Evolutionary conservation across 2,329 filamentous ascomycete genomes (phyloP).

Genomic region (Colletotrichum sp.): DNA sequence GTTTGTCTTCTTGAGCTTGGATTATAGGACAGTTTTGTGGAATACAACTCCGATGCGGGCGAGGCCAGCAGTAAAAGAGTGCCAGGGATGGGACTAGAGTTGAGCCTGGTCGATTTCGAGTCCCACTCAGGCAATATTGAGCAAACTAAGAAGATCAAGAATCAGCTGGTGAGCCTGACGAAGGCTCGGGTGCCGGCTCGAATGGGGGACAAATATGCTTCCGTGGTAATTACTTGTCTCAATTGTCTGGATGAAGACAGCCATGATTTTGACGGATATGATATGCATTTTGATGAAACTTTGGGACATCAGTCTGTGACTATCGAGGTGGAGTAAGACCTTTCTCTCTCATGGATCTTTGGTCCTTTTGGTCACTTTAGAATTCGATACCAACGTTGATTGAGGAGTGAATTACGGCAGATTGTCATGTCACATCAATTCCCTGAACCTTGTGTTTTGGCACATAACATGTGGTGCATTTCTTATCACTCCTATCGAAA

Average conservation of each 20-base stretch:
- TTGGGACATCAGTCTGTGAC: background rate
- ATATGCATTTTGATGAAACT: conserved; percentile 25
- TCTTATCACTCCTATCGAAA: no score
- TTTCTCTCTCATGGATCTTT: rapidly evolving
- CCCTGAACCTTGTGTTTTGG: background rate
- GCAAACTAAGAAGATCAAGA: background rate
- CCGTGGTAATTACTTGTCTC: conserved; percentile 37
- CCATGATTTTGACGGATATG: conserved; percentile 30
- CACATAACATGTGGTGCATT: background rate
- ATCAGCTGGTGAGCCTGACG: conserved; percentile 22
- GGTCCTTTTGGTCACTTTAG: background rate
- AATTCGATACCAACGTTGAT: no score
- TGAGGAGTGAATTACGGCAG: background rate
- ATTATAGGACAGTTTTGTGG: conserved; percentile 44
- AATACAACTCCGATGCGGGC: conserved; percentile 6
- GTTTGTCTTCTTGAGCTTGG: conserved; percentile 60
- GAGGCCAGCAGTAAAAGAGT: background rate
- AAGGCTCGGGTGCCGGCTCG: conserved; percentile 18
- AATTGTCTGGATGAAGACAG: conserved; percentile 36
- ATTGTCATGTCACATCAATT: background rate
- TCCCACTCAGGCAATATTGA: background rate
- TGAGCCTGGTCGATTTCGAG: background rate
- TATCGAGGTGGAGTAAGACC: rapidly evolving
- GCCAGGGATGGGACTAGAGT: background rate
- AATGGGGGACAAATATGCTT: conserved; percentile 34